These are phyloP conservation scores for Dimargaris cristalligena DNA, from an alignment of 192 early-diverging fungal species.

Conservation along the genomic window DNA sequence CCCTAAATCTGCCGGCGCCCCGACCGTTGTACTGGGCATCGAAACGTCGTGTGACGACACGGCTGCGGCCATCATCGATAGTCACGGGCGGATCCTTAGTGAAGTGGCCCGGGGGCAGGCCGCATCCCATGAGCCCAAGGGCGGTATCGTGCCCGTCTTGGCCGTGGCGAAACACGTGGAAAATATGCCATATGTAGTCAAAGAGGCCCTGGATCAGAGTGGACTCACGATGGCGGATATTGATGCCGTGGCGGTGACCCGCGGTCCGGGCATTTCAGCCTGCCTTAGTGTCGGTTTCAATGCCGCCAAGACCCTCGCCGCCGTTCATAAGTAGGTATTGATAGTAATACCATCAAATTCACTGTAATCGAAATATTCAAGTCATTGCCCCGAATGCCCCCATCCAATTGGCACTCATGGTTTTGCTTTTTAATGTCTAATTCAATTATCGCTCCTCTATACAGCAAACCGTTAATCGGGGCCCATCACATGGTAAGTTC, in stretches of 20 bases:
- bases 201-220: slow-evolving; percentile 37
- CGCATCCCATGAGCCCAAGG: slow-evolving; percentile 45
- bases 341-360: too few relatives aligned
- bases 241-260: slow-evolving; percentile 57
- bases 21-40: slow-evolving; percentile 52
- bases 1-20: too few relatives aligned
- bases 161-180: slow-evolving; percentile 47
- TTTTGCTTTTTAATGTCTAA: too few relatives aligned
- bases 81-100: slow-evolving; percentile 40
- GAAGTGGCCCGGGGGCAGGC: slow-evolving; percentile 47
- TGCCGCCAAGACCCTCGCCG: slow-evolving; percentile 56
- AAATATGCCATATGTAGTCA: slow-evolving; percentile 41
- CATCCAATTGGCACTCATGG: too few relatives aligned
- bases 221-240: slow-evolving; percentile 30
- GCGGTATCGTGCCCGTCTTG: slow-evolving; percentile 55
- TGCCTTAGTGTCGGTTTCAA: slow-evolving; percentile 50
- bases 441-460: too few relatives aligned
- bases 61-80: slow-evolving; percentile 49
- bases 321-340: too few relatives aligned
- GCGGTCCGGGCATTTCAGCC: slow-evolving; percentile 55
- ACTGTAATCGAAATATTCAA: too few relatives aligned
- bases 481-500: slow-evolving; percentile 65
- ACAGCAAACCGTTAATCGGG: slow-evolving; percentile 46
- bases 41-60: slow-evolving; percentile 75
- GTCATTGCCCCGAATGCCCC: too few relatives aligned